These are phyloP conservation scores for Penicillium mononematosum DNA, from an alignment of 495 filamentous ascomycete species.

Conservation along the genomic window DNA sequence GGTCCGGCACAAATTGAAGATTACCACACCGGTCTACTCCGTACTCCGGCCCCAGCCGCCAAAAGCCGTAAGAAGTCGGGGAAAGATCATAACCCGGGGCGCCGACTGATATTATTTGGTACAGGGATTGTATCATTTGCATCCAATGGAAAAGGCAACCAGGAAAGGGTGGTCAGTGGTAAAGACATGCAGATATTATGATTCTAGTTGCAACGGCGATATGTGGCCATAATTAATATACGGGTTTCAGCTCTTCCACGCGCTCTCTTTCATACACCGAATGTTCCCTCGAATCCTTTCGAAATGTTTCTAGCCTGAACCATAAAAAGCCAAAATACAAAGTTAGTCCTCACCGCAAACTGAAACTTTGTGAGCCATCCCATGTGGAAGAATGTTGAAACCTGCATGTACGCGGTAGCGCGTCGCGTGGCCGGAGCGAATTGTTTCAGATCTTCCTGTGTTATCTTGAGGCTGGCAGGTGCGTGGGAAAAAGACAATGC, in stretches of 20 bases:
- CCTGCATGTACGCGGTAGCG: slow-evolving; percentile 22
- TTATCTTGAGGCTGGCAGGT: not conserved
- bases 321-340: slow-evolving; percentile 1
- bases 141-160: slow-evolving; percentile 1
- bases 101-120: not conserved
- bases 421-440: slow-evolving; percentile 27
- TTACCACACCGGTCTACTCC: slow-evolving; percentile 7
- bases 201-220: not conserved
- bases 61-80: slow-evolving; percentile 3
- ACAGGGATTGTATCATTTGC: slow-evolving; percentile 4
- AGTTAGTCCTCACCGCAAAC: slow-evolving; percentile 8
- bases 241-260: not conserved
- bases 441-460: slow-evolving; percentile 23
- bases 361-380: slow-evolving; percentile 28
- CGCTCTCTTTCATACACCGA: slow-evolving; percentile 4
- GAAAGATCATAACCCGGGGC: slow-evolving; percentile 1
- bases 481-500: not conserved
- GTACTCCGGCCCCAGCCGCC: not conserved
- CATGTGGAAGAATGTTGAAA: slow-evolving; percentile 18
- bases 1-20: not conserved
- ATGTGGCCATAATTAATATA: not conserved
- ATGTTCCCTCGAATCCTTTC: slow-evolving; percentile 3
- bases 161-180: not conserved
- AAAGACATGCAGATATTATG: not conserved
- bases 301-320: not conserved